phyloP scores from a whole-genome alignment of 148 eudicot genomes.

The Polygonum maritimum region DNA sequence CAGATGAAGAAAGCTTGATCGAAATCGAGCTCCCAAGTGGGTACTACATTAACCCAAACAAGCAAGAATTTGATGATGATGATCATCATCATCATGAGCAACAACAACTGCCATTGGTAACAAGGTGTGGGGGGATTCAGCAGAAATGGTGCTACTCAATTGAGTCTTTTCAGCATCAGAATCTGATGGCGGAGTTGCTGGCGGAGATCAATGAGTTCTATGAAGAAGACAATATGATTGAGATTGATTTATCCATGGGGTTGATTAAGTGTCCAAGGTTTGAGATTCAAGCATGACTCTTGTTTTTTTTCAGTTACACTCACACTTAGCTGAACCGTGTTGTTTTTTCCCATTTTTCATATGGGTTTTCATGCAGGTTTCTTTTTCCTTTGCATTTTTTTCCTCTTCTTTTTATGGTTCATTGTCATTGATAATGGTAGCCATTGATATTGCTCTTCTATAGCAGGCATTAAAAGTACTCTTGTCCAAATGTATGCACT shows the following conservation, averaged over 20 bases:
- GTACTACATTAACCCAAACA: conserved; percentile 32
- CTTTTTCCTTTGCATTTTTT: background rate
- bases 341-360: background rate
- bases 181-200: conserved; percentile 29
- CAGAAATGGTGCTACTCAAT: conserved; percentile 21
- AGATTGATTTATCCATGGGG: conserved; percentile 84
- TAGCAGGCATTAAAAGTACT: too few species aligned
- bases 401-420: background rate
- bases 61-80: background rate
- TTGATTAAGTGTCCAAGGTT: conserved; percentile 75
- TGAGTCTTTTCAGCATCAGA: conserved; percentile 22
- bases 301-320: background rate
- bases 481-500: too few species aligned
- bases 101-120: background rate
- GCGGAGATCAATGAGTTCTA: conserved; percentile 33
- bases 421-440: background rate
- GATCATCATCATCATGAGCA: background rate
- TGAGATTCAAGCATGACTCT: conserved; percentile 51
- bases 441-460: too few species aligned
- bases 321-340: background rate
- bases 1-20: conserved; percentile 83
- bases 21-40: conserved; percentile 75
- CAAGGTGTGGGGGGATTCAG: conserved; percentile 19
- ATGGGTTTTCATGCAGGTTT: background rate
- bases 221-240: conserved; percentile 83